Base-by-base conservation (phyloP, 2,329 filamentous ascomycete species). In the Bimuria novae-zelandiae region DNA sequence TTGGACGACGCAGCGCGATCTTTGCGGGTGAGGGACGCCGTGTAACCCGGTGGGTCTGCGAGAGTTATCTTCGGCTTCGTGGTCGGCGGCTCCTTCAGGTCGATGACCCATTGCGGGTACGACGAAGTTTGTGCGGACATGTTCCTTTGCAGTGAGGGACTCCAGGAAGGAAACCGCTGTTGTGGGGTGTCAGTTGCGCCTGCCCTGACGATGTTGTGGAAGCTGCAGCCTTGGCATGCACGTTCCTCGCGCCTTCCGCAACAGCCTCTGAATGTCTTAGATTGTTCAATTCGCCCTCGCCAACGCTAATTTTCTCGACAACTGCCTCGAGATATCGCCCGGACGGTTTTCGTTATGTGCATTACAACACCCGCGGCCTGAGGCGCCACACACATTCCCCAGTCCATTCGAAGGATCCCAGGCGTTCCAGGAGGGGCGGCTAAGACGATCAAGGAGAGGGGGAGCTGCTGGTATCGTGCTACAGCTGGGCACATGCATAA, bases 11-110 rank as follows among this genome's bases (percentile, higher is more conserved):
- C 59, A 6, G 67, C 71, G 49, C 59, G 70, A 61, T 73, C 74
- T 60, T 69, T 76, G 64, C 63, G 74, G 67, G 74, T 78, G 50
- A 60, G 56, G 22, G 69, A 59, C 7, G 84, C 71, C 74, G 85
- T 85, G 79, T 87, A 97, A 70, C 94, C 93, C 49, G 90, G 90
- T 44, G 94, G 94, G 73, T 99, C 92, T 53, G 88, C 82, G 62
- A 97, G 86, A 70, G 82, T 83, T 63, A 79, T 81, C 76, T 90
- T 91, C 46, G 86, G 75, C 72, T 85, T 89, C 45, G 84, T 71
- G 21, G 83, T 72, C 21, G 90, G 85, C 27, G 90, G 84, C 39
- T 84, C 84, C 69, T 87, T 87, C 63, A 97, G 83, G 67, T 95
- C 87, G 60, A 87, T 76, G 29, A 93, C 90, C 94, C 94, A 99